Evolutionary conservation across 192 early-diverging fungal species (phyloP).

Genomic region (Rhizophagus prolifer): DNA sequence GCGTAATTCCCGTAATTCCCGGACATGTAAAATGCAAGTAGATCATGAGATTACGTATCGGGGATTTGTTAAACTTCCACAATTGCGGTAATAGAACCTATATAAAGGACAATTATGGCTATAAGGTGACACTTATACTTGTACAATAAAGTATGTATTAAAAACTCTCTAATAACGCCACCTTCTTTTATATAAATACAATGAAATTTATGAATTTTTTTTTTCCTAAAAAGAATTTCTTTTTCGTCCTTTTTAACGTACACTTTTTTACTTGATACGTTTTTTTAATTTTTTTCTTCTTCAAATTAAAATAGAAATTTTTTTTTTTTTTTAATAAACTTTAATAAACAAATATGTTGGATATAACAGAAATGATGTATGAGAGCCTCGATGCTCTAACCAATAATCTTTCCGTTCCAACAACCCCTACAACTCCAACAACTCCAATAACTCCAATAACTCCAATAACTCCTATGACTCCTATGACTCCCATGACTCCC

Average conservation of each 20-base stretch:
- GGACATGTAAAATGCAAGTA: neutral
- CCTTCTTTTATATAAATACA: neutral
- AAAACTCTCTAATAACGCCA: neutral
- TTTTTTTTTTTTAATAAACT: neutral
- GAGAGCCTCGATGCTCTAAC: constrained; percentile 3
- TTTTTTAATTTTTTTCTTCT: neutral
- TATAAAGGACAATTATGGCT: neutral
- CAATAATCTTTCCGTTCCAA: neutral
- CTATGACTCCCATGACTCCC: neutral
- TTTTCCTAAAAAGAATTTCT: neutral
- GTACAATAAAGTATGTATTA: neutral
- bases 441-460: neutral
- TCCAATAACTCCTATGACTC: neutral
- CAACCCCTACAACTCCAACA: neutral
- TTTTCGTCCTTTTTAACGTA: neutral
- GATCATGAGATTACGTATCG: neutral
- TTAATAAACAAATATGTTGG: neutral
- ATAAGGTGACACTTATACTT: neutral
- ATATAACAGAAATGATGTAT: constrained; percentile 9
- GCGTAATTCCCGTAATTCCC: too few species aligned
- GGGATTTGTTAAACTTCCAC: neutral
- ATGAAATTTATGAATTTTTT: neutral
- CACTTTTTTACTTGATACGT: neutral
- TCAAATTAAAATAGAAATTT: neutral
- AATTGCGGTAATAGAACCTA: neutral